A percentile compares a stretch with the other conserved stretches of the same genome.
phyloP scores from a whole-genome alignment of 352 stramenopile genomes.

The Phytophthora multivora region DNA sequence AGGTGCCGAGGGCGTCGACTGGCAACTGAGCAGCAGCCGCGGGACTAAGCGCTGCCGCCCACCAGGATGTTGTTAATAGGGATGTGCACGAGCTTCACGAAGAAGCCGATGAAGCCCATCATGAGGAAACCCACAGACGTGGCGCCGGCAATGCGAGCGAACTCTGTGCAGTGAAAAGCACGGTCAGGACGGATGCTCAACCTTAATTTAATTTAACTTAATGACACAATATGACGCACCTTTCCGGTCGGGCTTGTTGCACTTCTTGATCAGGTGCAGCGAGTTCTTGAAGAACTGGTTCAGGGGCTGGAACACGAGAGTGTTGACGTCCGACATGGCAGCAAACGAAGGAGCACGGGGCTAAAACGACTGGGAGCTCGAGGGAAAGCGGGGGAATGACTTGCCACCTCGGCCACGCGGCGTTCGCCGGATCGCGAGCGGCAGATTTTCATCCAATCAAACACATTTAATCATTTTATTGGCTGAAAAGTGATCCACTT shows the following conservation, averaged over 20 bases:
- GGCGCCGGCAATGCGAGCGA: slow-evolving; percentile 94
- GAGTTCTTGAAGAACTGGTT: slow-evolving; percentile 98
- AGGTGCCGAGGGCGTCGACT: slow-evolving; percentile 4
- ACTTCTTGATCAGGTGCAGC: slow-evolving; percentile 98
- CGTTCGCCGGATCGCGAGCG: slow-evolving; percentile 23
- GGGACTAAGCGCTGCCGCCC: slow-evolving; percentile 80
- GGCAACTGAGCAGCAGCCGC: slow-evolving; percentile 13
- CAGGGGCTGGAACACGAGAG: slow-evolving; percentile 95
- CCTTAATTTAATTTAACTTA: too few relatives aligned
- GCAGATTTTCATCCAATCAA: slow-evolving; percentile 24
- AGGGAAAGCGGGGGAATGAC: slow-evolving; percentile 34
- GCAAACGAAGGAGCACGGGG: neutral
- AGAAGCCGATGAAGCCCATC: slow-evolving; percentile 99
- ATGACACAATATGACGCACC: slow-evolving; percentile 52
- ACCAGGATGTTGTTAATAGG: slow-evolving; percentile 99
- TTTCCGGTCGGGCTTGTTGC: slow-evolving; percentile 99
- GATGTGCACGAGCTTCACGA: slow-evolving; percentile 99
- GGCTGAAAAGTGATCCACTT: slow-evolving; percentile 13
- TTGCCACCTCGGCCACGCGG: slow-evolving; percentile 19
- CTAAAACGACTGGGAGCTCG: neutral
- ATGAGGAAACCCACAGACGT: slow-evolving; percentile 98
- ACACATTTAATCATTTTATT: neutral
- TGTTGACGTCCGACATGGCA: slow-evolving; percentile 89
- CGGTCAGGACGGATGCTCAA: neutral
- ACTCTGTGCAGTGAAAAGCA: slow-evolving; percentile 75